These are phyloP conservation scores for Glycyrrhiza uralensis DNA, from an alignment of 306 rosid genomes.

Conservation along the genomic window DNA sequence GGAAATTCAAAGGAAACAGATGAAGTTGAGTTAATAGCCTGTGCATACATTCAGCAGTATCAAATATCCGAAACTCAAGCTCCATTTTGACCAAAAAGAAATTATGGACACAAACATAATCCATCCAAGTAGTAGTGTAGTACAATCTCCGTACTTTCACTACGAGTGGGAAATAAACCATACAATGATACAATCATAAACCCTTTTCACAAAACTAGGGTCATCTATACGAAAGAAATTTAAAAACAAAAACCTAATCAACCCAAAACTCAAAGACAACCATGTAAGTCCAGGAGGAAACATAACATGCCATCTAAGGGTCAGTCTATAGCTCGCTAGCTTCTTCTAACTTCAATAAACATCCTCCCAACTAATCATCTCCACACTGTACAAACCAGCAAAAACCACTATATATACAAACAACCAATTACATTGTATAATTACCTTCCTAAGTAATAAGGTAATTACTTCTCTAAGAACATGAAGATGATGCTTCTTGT, in stretches of 20 bases:
- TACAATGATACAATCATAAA: constrained; percentile 42
- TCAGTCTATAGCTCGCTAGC: constrained; percentile 52
- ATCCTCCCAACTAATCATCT: constrained; percentile 37
- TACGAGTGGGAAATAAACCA: constrained; percentile 19
- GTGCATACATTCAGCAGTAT: neutral
- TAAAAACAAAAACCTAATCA: constrained; percentile 44
- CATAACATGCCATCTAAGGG: constrained; percentile 56
- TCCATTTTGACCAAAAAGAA: neutral
- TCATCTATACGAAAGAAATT: constrained; percentile 38
- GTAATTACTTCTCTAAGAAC: constrained; percentile 41
- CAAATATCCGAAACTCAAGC: neutral
- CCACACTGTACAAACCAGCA: constrained; percentile 82
- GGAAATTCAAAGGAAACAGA: no score
- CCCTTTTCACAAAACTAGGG: constrained; percentile 48
- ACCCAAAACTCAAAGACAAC: constrained; percentile 52
- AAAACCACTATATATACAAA: constrained; percentile 49
- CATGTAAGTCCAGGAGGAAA: constrained; percentile 35
- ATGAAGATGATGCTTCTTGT: constrained; percentile 78
- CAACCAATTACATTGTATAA: constrained; percentile 46
- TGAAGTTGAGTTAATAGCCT: neutral
- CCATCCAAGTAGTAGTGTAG: constrained; percentile 11
- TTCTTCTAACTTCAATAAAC: constrained; percentile 48
- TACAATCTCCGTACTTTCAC: constrained; percentile 33
- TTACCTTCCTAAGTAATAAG: constrained; percentile 45
- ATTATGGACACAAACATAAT: constrained; percentile 20